Conservation (phyloP, 1,284 basidiomycete genomes). For the Marasmius tenuissimus region DNA sequence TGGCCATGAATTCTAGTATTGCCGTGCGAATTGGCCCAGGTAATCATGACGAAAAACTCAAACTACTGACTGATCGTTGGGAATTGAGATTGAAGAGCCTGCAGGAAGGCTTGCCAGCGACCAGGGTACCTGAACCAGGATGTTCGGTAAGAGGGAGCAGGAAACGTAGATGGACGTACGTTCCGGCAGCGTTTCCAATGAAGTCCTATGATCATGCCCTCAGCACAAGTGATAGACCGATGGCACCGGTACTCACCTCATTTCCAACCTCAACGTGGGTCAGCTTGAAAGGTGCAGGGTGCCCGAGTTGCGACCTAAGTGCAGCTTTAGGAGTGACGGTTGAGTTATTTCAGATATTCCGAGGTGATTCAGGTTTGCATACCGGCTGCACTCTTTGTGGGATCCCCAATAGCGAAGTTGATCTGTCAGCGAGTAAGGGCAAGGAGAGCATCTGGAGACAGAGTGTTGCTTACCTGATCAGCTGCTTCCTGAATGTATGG, state of each 20-base stretch:
- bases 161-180: not conserved
- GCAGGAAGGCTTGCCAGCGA: slow-evolving; percentile 60
- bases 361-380: not conserved
- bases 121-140: slow-evolving; percentile 46
- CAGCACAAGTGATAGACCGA: not conserved
- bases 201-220: not conserved
- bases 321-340: slow-evolving; percentile 34
- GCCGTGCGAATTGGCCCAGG: too few relatives aligned
- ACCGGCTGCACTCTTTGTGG: slow-evolving; percentile 37
- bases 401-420: slow-evolving; percentile 53
- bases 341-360: slow-evolving; percentile 3
- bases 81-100: slow-evolving; percentile 54
- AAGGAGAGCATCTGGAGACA: not conserved
- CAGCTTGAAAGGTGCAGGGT: slow-evolving; percentile 47
- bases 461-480: slow-evolving; percentile 48
- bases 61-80: slow-evolving; percentile 53
- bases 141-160: not conserved
- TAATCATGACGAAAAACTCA: not conserved
- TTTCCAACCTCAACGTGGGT: slow-evolving; percentile 55
- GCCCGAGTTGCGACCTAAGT: slow-evolving; percentile 49
- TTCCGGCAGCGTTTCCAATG: not conserved
- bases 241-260: slow-evolving; percentile 40
- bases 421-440: slow-evolving; percentile 33
- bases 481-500: slow-evolving; percentile 69
- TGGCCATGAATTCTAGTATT: slow-evolving; percentile 59